Evolutionary conservation across 768 basidiomycete species (phyloP), one percentile per base, ranked within the genome.

Genomic region (Tricholoma sp.): DNA sequence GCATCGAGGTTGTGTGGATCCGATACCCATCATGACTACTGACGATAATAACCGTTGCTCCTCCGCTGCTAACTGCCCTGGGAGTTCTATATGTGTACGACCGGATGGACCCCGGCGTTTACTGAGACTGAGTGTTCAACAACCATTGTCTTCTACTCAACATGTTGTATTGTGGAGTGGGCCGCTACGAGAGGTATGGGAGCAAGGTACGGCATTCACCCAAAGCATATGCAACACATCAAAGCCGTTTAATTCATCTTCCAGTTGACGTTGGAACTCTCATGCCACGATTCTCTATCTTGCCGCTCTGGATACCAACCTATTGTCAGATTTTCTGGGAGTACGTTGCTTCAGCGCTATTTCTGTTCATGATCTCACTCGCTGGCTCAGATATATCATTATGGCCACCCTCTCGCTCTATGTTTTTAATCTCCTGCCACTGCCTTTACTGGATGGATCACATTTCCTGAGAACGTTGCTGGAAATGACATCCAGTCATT

Each of bases 361-460:
- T 37, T 2, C 1, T 17, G 42, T 15, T 17, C 11, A 51, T 18
- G 17, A 18, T 17, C 34, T 61, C 15, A 49, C 48, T 36, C 50
- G 31, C 31, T 9, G 33, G 15, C 10, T 54, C 60, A 88, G 89
- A 58, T 89, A 89, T 57, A 68, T 85, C 57, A 70, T 74, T 33
- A 80, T 82, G 64, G 77, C 89, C 2, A 83, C 85, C n/a, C 68
- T 94, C 32, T 93, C 91, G 2, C 74, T 95, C 1, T 93, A 82
- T 67, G 70, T 93, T 56, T 85, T 94, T 74, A 95, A 95, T 67
- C 79, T 91, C 28, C 76, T 94, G 20, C 91, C 93, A 0, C 66
- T 94, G 33, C 80, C 81, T 2, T 72, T 74, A 49, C 74, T 94
- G 17, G 93, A 95, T 58, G 93, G 93, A 28, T 70, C 76, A 7